Base-by-base conservation (phyloP, 1,284 basidiomycete species). In the Phellopilus nigrolimitatus region DNA sequence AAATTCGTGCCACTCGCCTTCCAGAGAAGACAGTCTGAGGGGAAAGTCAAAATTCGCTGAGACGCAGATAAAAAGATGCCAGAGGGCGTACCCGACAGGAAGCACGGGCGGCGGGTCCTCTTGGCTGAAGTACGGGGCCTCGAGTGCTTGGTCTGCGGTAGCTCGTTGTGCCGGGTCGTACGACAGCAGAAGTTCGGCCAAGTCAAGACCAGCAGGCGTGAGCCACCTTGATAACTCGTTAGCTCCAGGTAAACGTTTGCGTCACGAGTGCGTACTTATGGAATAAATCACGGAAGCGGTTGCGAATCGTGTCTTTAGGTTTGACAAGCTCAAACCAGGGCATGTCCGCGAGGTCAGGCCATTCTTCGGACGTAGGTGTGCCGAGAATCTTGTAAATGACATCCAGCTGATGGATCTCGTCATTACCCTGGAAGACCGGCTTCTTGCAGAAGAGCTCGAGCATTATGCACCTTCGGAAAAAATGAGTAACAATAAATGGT, bases 321-420 rank as follows among this genome's bases (percentile, higher is more conserved):
- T 93, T 91, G 45, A 98, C 86, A n/a, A 99, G 80, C 66, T 99
- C 97, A 66, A 91, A 99, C 97, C 97, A 99, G 2, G 97, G 95
- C 53, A 99, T 70, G 59, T 84, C 82, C 4, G 80, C 76, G 24
- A 97, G 73, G 4, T 78, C 83, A 0, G 89, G 82, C 97, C 97
- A 99, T 38, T 80, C 78, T 24, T 84, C 79, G n/a, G 80, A 67
- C 10, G 79, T 81, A 0, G 95, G 93, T 0, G 95, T 95, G 9
- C 97, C 97, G 59, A 98, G 78, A 39, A 95, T 76, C 53, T 81
- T 84, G 67, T 92, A 95, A 54, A 99, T 89, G 28, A 89, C 88
- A 53, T 97, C 90, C 10, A 99, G 78, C 65, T 99, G 97, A 59
- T 95, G 87, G 49, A 99, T 93, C 71, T 99, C 97, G 61, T 98